These are phyloP conservation scores for Rhizopus sp. DNA, from an alignment of 371 early-diverging fungal species.

Conservation along the genomic window DNA sequence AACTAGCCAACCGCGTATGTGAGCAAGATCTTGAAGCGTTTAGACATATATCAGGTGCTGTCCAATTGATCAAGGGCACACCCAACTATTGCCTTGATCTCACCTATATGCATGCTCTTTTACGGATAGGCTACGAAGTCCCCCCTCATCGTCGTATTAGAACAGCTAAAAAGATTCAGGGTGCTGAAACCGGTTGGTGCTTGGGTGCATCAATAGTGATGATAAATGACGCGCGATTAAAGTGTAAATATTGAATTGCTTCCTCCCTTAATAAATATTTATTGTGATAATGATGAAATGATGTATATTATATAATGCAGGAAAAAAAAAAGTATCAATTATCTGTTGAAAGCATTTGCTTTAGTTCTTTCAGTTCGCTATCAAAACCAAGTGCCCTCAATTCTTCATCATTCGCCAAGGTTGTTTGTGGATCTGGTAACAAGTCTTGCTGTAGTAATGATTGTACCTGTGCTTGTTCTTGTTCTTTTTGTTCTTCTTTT, in stretches of 20 bases:
- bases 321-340: no score
- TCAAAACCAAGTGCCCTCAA: neutral
- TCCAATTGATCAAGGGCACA: conserved; percentile 23
- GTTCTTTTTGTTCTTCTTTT: no score
- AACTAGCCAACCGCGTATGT: conserved; percentile 69
- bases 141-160: conserved; percentile 64
- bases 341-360: neutral
- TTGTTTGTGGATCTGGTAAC: neutral
- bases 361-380: neutral
- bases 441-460: neutral
- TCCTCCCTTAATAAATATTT: no score
- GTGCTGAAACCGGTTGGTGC: conserved; percentile 94
- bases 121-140: conserved; percentile 79
- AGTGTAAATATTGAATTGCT: no score
- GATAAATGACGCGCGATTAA: conserved; percentile 46
- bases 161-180: conserved; percentile 85
- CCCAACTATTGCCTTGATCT: conserved; percentile 82
- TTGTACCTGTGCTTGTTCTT: conserved; percentile 8
- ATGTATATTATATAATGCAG: no score
- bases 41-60: conserved; percentile 27
- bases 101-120: conserved; percentile 75
- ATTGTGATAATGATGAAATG: no score
- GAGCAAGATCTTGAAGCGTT: conserved; percentile 40
- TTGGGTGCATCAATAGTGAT: conserved; percentile 85
- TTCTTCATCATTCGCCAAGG: neutral